Evolutionary conservation across 2,329 filamentous ascomycete species (phyloP), one percentile per base, ranked within the genome.

Genomic region (Cadophora malorum): DNA sequence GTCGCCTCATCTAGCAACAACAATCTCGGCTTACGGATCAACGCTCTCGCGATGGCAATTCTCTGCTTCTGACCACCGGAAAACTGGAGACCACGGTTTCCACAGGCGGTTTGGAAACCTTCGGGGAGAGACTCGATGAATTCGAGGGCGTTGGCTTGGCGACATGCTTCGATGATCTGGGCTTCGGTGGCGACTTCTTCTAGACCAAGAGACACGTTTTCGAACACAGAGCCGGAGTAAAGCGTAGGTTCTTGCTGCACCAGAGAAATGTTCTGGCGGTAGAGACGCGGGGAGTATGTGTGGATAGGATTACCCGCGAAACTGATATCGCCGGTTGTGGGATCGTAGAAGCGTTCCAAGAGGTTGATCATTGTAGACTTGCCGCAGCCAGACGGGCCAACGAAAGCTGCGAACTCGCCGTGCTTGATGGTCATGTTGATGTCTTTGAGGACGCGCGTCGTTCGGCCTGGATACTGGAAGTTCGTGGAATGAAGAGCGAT

Each of bases 31-130:
- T 66, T 66, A 0, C 65, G 58, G 19, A 66, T 66, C 23, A 66
- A 25, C 0, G 94, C 95, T 3, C 95, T 89, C 3, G 95, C 95
- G 77, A 98, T 97, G 61, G 73, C 94, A 59, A 97, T 90, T 67
- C 95, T 91, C 79, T 98, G 94, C 77, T 97, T 96, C 80, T 97
- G 95, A 0, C 95, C 95, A 64, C 95, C 95, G 2, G 90, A 93
- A 10, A 97, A 82, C 76, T 97, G 86, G 10, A 87, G 85, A 62
- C 94, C 95, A 81, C 97, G 96, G 79, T 86, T 91, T 23, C 95
- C 95, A 33, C 96, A 93, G 1, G 93, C 77, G 0, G 94, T 97
- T 76, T 90, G 86, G 81, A 97, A 93, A 16, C 92, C 84, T 52
- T 84, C 80, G 0, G 84, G 83, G 0, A 86, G 78, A 0, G 82